These are phyloP conservation scores for Maudiozyma humilis DNA, from an alignment of 1,139 yeast species.

Conservation along the genomic window DNA sequence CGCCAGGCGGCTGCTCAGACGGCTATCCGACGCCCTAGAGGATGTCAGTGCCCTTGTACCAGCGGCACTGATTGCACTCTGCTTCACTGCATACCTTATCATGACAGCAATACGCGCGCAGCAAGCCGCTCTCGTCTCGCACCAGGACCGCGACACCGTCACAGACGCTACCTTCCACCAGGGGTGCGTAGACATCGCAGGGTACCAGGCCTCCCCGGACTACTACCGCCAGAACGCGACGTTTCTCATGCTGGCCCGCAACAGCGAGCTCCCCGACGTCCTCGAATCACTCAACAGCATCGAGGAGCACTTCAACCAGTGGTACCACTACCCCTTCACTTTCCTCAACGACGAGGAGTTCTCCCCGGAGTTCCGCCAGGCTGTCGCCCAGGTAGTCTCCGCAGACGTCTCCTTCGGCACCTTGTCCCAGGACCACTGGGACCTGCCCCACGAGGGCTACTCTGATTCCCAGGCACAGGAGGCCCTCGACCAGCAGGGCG, in stretches of 20 bases:
- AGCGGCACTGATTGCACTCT: not conserved
- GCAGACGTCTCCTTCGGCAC: conserved; percentile 35
- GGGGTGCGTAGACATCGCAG: conserved; percentile 42
- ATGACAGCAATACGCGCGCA: not conserved
- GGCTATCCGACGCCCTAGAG: no score
- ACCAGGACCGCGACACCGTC: conserved; percentile 15
- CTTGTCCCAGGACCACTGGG: conserved; percentile 6
- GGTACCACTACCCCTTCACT: conserved; percentile 87
- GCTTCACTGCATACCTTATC: not conserved
- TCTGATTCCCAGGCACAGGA: conserved; percentile 37
- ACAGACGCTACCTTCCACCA: conserved; percentile 36
- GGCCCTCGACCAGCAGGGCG: conserved; percentile 58
- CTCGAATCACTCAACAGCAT: conserved; percentile 58
- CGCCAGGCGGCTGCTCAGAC: no score
- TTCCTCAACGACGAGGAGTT: conserved; percentile 76
- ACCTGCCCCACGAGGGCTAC: conserved; percentile 22
- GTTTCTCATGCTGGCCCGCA: conserved; percentile 73
- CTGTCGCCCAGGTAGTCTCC: conserved; percentile 43
- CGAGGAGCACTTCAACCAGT: conserved; percentile 81
- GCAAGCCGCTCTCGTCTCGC: conserved; percentile 9
- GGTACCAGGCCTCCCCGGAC: conserved; percentile 31
- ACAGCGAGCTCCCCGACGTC: conserved; percentile 64
- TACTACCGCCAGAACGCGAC: conserved; percentile 57
- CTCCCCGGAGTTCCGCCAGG: conserved; percentile 48
- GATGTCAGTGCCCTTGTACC: no score